phyloP scores from a whole-genome alignment of 169 alveolate species.

The Fabrea salina region DNA sequence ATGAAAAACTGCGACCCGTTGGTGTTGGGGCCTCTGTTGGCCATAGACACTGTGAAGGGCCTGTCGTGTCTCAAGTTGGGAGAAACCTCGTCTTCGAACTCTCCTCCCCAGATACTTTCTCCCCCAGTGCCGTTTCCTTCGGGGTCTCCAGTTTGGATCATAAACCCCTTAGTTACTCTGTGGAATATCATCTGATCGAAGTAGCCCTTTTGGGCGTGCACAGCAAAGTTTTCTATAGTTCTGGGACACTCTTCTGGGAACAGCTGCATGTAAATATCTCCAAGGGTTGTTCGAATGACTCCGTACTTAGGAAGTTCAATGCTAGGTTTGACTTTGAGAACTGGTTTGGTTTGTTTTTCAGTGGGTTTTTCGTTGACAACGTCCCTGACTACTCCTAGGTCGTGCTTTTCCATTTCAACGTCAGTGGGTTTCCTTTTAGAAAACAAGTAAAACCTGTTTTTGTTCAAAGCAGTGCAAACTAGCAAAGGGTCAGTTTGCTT shows the following conservation, averaged over 20 bases:
- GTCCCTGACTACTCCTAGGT: constrained; percentile 35
- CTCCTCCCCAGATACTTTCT: constrained; percentile 77
- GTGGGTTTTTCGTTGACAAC: constrained; percentile 35
- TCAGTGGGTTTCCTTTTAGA: constrained; percentile 89
- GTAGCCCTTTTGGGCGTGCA: constrained; percentile 93
- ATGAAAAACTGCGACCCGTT: constrained; percentile 98
- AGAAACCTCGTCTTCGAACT: constrained; percentile 95
- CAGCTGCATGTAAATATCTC: constrained; percentile 94
- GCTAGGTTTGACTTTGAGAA: constrained; percentile 24
- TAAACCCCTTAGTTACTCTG: constrained; percentile 91
- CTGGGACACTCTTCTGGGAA: constrained; percentile 91
- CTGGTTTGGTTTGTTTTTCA: constrained; percentile 31
- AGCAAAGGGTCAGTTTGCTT: constrained; percentile 77
- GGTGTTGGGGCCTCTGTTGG: constrained; percentile 98
- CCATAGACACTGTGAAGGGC: constrained; percentile 96
- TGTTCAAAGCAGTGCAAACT: constrained; percentile 70
- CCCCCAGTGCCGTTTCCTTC: constrained; percentile 99
- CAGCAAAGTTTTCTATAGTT: constrained; percentile 96
- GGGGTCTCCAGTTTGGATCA: constrained; percentile 99
- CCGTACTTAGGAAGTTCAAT: constrained; percentile 84
- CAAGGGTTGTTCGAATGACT: constrained; percentile 94
- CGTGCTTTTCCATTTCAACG: constrained; percentile 66
- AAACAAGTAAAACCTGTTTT: constrained; percentile 88
- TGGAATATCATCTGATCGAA: constrained; percentile 80
- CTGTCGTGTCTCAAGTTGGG: constrained; percentile 92